A percentile compares a stretch with the other conserved stretches of the same genome.
These are phyloP conservation scores for Coriaria nepalensis DNA, from an alignment of 306 rosid species.

Conservation along the genomic window DNA sequence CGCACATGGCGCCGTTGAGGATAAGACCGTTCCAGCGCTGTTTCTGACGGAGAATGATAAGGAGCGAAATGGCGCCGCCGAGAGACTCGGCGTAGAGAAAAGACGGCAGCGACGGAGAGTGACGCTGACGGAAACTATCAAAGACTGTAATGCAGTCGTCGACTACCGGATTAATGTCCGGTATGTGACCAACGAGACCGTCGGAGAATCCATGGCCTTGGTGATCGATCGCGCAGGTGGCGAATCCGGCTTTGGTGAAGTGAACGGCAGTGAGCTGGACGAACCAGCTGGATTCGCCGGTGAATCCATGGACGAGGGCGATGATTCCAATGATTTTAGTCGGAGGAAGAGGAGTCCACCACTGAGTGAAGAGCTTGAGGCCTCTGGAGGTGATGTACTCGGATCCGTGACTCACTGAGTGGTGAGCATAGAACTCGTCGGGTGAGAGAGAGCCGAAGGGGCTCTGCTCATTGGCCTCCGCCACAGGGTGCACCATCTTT, in stretches of 20 bases:
- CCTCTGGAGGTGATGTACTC: constrained; percentile 58
- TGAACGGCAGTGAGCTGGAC: constrained; percentile 77
- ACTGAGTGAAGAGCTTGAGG: constrained; percentile 74
- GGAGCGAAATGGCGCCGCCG: constrained; percentile 84
- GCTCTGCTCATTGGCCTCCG: constrained; percentile 65
- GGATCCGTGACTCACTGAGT: constrained; percentile 62
- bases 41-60: constrained; percentile 46
- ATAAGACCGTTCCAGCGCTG: constrained; percentile 47
- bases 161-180: constrained; percentile 77
- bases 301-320: constrained; percentile 80
- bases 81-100: constrained; percentile 86
- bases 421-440: constrained; percentile 69
- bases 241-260: constrained; percentile 70
- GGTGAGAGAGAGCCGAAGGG: constrained; percentile 55
- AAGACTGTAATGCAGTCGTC: constrained; percentile 76
- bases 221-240: constrained; percentile 85
- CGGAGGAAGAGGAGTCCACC: constrained; percentile 83
- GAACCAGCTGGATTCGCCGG: constrained; percentile 94
- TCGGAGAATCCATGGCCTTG: constrained; percentile 99
- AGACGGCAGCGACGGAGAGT: constrained; percentile 43
- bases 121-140: constrained; percentile 40
- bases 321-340: constrained; percentile 33
- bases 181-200: constrained; percentile 70
- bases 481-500: constrained; percentile 65
- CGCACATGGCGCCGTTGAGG: constrained; percentile 96